Evolutionary conservation across 2,329 filamentous ascomycete species (phyloP).

Genomic region (Eutypella sp.): DNA sequence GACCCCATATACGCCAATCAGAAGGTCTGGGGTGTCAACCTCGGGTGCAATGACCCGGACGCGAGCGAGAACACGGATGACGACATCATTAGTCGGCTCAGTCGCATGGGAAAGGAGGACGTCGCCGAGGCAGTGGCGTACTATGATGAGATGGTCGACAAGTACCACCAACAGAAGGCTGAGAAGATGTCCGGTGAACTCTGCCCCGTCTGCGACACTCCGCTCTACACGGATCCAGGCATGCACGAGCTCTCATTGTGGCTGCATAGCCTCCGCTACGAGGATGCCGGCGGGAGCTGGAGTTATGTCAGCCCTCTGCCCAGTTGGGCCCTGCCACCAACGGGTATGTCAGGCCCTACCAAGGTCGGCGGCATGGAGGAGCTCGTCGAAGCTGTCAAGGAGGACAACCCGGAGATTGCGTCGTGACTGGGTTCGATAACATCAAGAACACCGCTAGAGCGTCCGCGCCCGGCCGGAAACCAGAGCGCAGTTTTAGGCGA

Average conservation of each 20-base stretch:
- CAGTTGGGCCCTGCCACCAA: conserved; percentile 78
- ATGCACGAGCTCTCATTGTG: conserved; percentile 87
- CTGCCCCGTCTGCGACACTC: conserved; percentile 78
- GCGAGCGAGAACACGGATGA: conserved; percentile 71
- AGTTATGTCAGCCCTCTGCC: conserved; percentile 82
- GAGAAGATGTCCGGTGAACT: conserved; percentile 87
- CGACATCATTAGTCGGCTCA: conserved; percentile 80
- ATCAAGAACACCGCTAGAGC: too few relatives aligned
- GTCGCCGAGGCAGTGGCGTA: conserved; percentile 87
- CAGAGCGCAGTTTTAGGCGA: too few relatives aligned
- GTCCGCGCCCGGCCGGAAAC: too few relatives aligned
- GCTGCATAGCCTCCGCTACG: conserved; percentile 87
- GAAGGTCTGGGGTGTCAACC: conserved; percentile 77
- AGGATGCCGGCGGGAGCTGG: conserved; percentile 79
- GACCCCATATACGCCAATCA: conserved; percentile 97
- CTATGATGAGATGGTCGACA: conserved; percentile 87
- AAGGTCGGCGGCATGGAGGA: conserved; percentile 59
- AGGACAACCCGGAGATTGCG: conserved; percentile 38
- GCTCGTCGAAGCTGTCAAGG: conserved; percentile 50
- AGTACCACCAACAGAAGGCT: conserved; percentile 84
- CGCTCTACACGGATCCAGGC: conserved; percentile 89
- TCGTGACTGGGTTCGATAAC: too few relatives aligned
- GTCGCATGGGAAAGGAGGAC: conserved; percentile 90
- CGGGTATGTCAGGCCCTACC: conserved; percentile 65
- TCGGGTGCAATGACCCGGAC: conserved; percentile 65